Evolutionary conservation across 768 basidiomycete genomes (phyloP).

Genomic region (Macrocybe gigantea): DNA sequence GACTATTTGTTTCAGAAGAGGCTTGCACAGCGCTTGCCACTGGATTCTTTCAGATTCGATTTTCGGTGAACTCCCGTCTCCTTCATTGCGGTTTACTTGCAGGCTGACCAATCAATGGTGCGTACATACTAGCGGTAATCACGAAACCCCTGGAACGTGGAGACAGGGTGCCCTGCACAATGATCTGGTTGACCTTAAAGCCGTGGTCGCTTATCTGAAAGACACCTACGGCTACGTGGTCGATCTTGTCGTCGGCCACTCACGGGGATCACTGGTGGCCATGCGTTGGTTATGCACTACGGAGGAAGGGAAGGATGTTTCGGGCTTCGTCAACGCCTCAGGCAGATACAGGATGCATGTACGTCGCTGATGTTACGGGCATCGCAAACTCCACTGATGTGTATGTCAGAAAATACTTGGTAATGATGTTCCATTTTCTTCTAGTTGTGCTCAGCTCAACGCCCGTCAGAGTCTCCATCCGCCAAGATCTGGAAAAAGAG

Average conservation of each 20-base stretch:
- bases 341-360: slow-evolving; percentile 79
- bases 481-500: slow-evolving; percentile 39
- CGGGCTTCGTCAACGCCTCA: slow-evolving; percentile 67
- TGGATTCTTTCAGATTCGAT: slow-evolving; percentile 85
- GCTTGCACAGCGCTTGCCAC: slow-evolving; percentile 55
- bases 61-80: slow-evolving; percentile 50
- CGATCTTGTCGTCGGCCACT: slow-evolving; percentile 72
- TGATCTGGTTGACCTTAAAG: slow-evolving; percentile 61
- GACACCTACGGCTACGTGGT: slow-evolving; percentile 57
- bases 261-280: slow-evolving; percentile 64
- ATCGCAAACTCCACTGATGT: slow-evolving; percentile 6
- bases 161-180: slow-evolving; percentile 50
- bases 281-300: slow-evolving; percentile 67
- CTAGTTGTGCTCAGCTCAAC: slow-evolving; percentile 3
- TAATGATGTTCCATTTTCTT: slow-evolving; percentile 16
- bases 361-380: slow-evolving; percentile 19
- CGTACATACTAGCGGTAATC: slow-evolving; percentile 68
- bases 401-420: slow-evolving; percentile 36
- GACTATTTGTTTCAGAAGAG: slow-evolving; percentile 79
- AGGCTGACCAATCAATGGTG: slow-evolving; percentile 3
- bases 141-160: slow-evolving; percentile 70
- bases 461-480: slow-evolving; percentile 21
- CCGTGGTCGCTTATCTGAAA: slow-evolving; percentile 59
- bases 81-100: not conserved
- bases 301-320: slow-evolving; percentile 48